Percentiles rank a stretch among this genome's conserved stretches.
These are phyloP conservation scores for Neocatenulostroma microsporum DNA, from an alignment of 2,329 filamentous ascomycete species.

Conservation along the genomic window DNA sequence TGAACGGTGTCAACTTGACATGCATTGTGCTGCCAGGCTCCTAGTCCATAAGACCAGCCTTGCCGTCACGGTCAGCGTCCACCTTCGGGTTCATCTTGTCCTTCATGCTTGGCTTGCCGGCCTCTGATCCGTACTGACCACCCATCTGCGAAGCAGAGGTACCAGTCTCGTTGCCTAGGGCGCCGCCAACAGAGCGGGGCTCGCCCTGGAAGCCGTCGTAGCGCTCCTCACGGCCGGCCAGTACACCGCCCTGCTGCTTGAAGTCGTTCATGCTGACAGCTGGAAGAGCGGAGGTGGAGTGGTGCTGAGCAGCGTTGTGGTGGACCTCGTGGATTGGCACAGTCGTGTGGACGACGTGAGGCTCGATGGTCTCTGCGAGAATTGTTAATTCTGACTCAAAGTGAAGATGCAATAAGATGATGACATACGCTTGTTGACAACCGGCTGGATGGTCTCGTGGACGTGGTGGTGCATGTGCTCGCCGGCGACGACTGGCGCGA, in stretches of 20 bases:
- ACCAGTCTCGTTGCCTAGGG: conserved; percentile 12
- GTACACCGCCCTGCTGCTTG: conserved; percentile 46
- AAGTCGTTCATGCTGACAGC: conserved; percentile 59
- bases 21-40: conserved; percentile 6
- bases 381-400: too few species aligned
- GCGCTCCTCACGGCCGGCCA: conserved; percentile 49
- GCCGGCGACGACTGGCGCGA: conserved; percentile 46
- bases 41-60: conserved; percentile 47
- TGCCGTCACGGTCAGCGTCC: conserved; percentile 49
- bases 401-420: too few species aligned
- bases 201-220: conserved; percentile 56
- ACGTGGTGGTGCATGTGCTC: conserved; percentile 60
- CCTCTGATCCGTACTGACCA: too few species aligned
- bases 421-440: conserved; percentile 53
- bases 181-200: conserved; percentile 35
- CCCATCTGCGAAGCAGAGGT: conserved; percentile 10
- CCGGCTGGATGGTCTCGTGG: conserved; percentile 62
- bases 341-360: conserved; percentile 61
- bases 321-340: conserved; percentile 66
- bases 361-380: conserved; percentile 51
- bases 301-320: conserved; percentile 58
- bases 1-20: conserved; percentile 3
- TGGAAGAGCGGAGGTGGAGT: conserved; percentile 57
- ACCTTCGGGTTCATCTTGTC: conserved; percentile 49
- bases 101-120: conserved; percentile 41